Conservation (phyloP, 2,329 filamentous ascomycete genomes). For the Ceratocystis colombiana region DNA sequence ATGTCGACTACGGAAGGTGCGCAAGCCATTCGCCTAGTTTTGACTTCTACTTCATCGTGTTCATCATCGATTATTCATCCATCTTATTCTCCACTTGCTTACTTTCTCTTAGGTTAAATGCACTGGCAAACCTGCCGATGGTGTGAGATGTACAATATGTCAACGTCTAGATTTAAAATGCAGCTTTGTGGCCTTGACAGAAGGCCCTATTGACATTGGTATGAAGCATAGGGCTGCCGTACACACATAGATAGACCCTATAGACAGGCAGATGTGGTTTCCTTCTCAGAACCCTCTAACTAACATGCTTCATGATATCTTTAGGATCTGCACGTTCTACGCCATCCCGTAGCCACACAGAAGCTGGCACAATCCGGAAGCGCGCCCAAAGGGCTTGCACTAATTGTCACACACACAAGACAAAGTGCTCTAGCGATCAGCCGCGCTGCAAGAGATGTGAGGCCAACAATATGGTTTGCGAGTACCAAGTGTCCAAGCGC, state of each 20-base stretch:
- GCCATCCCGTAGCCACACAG: slow-evolving; percentile 36
- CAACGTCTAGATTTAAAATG: slow-evolving; percentile 34
- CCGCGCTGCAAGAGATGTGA: slow-evolving; percentile 36
- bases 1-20: slow-evolving; percentile 35
- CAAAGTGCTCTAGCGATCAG: slow-evolving; percentile 37
- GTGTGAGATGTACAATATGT: slow-evolving; percentile 34
- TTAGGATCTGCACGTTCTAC: slow-evolving; percentile 33
- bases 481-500: slow-evolving; percentile 35
- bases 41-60: neutral
- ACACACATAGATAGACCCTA: neutral
- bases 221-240: slow-evolving; percentile 1
- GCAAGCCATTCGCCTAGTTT: neutral
- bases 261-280: neutral
- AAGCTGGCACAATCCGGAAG: slow-evolving; percentile 37
- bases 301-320: neutral
- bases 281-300: slow-evolving; percentile 14
- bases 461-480: slow-evolving; percentile 32
- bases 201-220: slow-evolving; percentile 24
- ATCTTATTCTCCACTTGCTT: slow-evolving; percentile 6
- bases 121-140: slow-evolving; percentile 33
- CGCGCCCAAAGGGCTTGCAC: slow-evolving; percentile 37
- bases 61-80: slow-evolving; percentile 18
- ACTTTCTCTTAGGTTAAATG: slow-evolving; percentile 35
- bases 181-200: slow-evolving; percentile 30
- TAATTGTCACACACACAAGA: slow-evolving; percentile 37